Evolutionary conservation across 805 yeast genomes (phyloP), one percentile per base, ranked within the genome.

Genomic region (Yamadazyma ubonensis): DNA sequence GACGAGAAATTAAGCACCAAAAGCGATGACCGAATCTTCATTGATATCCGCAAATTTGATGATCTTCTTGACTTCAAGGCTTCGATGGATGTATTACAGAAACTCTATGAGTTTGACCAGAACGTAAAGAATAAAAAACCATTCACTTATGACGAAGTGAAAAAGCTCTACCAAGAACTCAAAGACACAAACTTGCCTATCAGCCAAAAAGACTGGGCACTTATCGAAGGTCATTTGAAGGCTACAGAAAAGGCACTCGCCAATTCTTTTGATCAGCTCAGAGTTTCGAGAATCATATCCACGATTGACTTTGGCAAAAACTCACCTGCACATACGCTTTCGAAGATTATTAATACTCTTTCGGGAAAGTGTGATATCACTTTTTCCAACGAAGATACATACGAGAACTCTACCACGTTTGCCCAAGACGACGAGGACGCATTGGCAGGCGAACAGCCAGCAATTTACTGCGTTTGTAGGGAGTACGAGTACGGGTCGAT

Each of bases 391-490:
- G 63, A 54, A 1, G 72, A 67, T 31, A 30, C 36, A 0, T 60
- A 61, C 39, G 45, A 46, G 21, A 42, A 39, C 5, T 53, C 62
- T 1, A 59, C 71, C 3, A 26, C 42, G 3, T 33, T 40, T 15
- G 43, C 36, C 22, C 20, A 33, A 20, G 47, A 33, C 0, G 34
- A 41, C 2, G 48, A 46, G 14, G 48, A 37, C 3, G 48, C 37
- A 5, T 12, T 30, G 3, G 45, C 28, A 3, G 39, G 51, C 9
- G 57, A 30, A 8, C 38, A 42, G 8, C 33, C 27, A 15, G 55
- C 51, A 9, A 51, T 57, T 16, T 82, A 77, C 52, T 83, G 90
- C 53, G 61, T 79, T 41, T 83, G 91, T 56, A 69, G 88, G 33
- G 75, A 73, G 34, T 58, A 59, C 17, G 90, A 82, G 49, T 71